Percentiles rank a stretch among this genome's conserved stretches.
phyloP scores from a whole-genome alignment of 345 rosid species.

The Lepidium aucheri region DNA sequence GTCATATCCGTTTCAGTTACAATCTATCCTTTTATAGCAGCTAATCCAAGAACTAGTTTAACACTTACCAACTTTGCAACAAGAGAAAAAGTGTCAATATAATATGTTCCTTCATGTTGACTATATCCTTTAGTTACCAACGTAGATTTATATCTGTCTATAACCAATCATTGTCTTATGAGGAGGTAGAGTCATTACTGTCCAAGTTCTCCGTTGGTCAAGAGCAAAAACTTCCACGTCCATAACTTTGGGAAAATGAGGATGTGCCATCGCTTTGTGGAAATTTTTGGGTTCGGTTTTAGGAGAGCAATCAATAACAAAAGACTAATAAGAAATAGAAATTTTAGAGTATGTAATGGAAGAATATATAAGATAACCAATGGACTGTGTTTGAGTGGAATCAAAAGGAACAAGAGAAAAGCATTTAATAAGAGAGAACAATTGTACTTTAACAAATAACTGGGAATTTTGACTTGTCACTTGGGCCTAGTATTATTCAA shows the following conservation, averaged over 20 bases:
- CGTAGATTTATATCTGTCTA: not conserved
- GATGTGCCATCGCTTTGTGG: not conserved
- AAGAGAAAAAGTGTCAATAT: not conserved
- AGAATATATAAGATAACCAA: no score
- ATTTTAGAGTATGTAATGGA: no score
- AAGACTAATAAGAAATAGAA: no score
- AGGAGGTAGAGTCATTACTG: not conserved
- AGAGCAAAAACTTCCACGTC: not conserved
- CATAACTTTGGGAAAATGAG: not conserved
- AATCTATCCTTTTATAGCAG: not conserved
- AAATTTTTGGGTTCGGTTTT: not conserved
- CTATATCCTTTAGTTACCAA: not conserved
- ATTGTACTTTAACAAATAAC: no score
- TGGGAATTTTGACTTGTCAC: no score
- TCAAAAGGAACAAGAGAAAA: no score
- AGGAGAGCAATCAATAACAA: no score
- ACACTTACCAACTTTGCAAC: not conserved
- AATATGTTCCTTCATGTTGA: not conserved
- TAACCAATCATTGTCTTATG: not conserved
- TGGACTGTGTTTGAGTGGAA: no score
- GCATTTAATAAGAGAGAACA: no score
- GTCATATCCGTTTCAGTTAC: not conserved
- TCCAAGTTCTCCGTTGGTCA: not conserved
- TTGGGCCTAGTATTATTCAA: no score
- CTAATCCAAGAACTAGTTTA: not conserved